A percentile compares a stretch with the other conserved stretches of the same genome.
Conservation (phyloP, 257 asterid species). For the Capsicum rhomboideum region DNA sequence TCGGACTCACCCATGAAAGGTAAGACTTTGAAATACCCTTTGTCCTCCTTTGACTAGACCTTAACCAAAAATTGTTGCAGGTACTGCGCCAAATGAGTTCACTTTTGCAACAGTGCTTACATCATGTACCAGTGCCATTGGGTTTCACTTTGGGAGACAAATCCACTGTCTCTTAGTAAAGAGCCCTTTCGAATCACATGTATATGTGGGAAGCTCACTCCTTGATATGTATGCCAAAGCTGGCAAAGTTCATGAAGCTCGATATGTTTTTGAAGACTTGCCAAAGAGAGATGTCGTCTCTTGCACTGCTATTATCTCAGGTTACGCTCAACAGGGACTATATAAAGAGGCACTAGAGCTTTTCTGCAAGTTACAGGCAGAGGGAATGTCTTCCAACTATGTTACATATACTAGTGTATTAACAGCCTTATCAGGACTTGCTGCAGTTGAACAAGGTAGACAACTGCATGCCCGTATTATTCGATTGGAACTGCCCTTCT, state of each 20-base stretch:
- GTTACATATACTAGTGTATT: conserved; percentile 63
- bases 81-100: conserved; percentile 67
- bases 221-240: conserved; percentile 86
- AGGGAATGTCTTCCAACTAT: conserved; percentile 56
- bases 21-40: background rate
- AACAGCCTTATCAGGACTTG: conserved; percentile 77
- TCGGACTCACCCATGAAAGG: background rate
- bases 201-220: conserved; percentile 82
- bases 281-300: conserved; percentile 68
- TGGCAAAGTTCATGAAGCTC: conserved; percentile 63
- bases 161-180: conserved; percentile 56
- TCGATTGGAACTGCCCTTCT: conserved; percentile 37
- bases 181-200: conserved; percentile 48
- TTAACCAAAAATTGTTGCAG: conserved; percentile 23
- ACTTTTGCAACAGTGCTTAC: conserved; percentile 72
- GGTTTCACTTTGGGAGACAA: conserved; percentile 45
- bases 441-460: conserved; percentile 69
- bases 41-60: background rate
- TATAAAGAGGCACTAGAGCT: conserved; percentile 60
- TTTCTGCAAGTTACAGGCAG: conserved; percentile 41
- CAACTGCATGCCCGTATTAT: conserved; percentile 71
- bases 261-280: conserved; percentile 44
- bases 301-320: conserved; percentile 79
- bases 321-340: conserved; percentile 71
- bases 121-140: conserved; percentile 36